Evolutionary conservation across 2,329 filamentous ascomycete species (phyloP).

Genomic region (Colletotrichum godetiae): DNA sequence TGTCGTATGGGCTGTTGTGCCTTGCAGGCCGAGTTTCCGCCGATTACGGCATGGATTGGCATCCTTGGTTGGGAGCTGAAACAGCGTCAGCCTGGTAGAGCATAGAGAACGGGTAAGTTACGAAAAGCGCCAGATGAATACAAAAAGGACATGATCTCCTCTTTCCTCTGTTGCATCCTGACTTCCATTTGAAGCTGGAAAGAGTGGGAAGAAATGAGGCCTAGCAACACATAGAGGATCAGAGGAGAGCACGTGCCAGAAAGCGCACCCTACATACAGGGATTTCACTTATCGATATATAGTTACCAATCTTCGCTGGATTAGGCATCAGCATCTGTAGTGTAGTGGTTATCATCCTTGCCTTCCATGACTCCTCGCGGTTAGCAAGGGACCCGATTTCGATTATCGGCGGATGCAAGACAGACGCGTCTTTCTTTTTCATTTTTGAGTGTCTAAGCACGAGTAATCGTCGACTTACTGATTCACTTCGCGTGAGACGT

Average conservation of each 20-base stretch:
- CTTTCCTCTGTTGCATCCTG: background rate
- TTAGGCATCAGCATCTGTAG: background rate
- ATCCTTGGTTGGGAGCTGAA: background rate
- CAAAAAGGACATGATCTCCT: background rate
- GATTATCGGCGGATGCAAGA: conserved; percentile 1
- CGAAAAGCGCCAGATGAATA: too few species aligned
- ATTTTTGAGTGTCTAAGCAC: background rate
- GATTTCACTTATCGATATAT: accelerated
- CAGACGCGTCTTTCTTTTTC: background rate
- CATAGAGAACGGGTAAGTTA: background rate
- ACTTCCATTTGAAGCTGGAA: background rate
- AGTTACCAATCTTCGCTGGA: accelerated
- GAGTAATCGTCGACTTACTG: background rate
- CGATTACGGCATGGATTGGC: background rate
- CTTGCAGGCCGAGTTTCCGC: background rate
- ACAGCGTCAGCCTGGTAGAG: background rate
- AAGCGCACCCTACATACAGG: too few species aligned
- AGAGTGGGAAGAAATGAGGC: background rate
- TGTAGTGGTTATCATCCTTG: conserved; percentile 17
- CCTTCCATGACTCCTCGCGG: background rate
- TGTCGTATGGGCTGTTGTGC: background rate
- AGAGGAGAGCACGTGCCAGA: background rate
- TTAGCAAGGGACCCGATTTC: conserved; percentile 6
- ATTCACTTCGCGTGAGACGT: background rate
- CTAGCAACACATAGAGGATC: background rate